Conservation (phyloP, 2,329 filamentous ascomycete genomes). For the Aureobasidium sp. region DNA sequence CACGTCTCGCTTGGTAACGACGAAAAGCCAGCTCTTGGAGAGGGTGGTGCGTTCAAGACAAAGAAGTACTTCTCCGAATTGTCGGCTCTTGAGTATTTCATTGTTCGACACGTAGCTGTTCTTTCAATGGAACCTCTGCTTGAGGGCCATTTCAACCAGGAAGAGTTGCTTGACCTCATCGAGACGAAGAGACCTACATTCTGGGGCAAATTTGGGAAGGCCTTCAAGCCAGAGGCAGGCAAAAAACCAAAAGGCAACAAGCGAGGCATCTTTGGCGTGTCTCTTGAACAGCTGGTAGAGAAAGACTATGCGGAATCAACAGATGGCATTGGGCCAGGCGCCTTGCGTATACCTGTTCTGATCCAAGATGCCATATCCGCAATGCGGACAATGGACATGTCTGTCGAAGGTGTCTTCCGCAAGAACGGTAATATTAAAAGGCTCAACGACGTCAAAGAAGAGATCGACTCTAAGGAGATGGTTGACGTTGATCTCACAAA, state of each 20-base stretch:
- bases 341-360: slow-evolving; percentile 82
- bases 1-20: slow-evolving; percentile 51
- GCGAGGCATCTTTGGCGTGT: slow-evolving; percentile 88
- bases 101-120: slow-evolving; percentile 89
- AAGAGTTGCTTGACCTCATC: slow-evolving; percentile 85
- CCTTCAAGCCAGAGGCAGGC: slow-evolving; percentile 45
- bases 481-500: slow-evolving; percentile 79
- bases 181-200: slow-evolving; percentile 90
- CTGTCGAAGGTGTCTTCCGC: slow-evolving; percentile 94
- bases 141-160: slow-evolving; percentile 83
- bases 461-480: slow-evolving; percentile 77
- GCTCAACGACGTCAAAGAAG: slow-evolving; percentile 73
- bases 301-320: slow-evolving; percentile 96
- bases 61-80: slow-evolving; percentile 95
- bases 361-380: slow-evolving; percentile 91
- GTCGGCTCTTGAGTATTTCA: slow-evolving; percentile 93
- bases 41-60: slow-evolving; percentile 43
- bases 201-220: slow-evolving; percentile 97
- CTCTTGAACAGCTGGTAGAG: slow-evolving; percentile 80
- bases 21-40: slow-evolving; percentile 29
- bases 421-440: slow-evolving; percentile 99
- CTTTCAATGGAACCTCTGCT: slow-evolving; percentile 90
- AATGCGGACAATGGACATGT: slow-evolving; percentile 98
- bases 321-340: slow-evolving; percentile 86
- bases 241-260: slow-evolving; percentile 80